Evolutionary conservation across 139 green algal species (phyloP), one percentile per base, ranked within the genome.

Genomic region (Coccomyxa sp.): DNA sequence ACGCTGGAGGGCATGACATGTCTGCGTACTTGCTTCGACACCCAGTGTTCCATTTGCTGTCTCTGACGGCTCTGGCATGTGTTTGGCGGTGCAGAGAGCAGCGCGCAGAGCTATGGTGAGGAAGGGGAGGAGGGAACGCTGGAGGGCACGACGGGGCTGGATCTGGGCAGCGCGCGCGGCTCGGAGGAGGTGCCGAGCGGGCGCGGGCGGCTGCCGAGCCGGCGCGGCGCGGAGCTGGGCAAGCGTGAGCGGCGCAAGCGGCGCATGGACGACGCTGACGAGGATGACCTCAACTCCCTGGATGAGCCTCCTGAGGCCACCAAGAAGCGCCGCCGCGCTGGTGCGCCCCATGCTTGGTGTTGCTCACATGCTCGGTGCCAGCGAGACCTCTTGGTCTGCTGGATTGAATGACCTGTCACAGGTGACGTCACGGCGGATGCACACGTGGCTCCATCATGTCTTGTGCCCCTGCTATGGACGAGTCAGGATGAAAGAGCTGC

Each of bases 191-290:
- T 68, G 71, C 17, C 51, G 60, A 63, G 59, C 60, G 15, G 16
- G 60, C 17, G n/a, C 17, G 27, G n/a, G 59, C 79, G 27, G 38
- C 4, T 18, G 68, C 67, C 45, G 18, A 45, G 60, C 25, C 13
- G 57, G 78, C 57, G 21, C 30, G 75, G 51, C 25, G 75, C 75
- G 27, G 80, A 71, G 67, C 81, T 67, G 67, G 67, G 51, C 58
- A 77, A 74, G 67, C 75, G 32, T 59, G 58, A 30, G 77, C 84
- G 75, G 71, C 71, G 87, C 58, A 79, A 81, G 81, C 85, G 82
- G 28, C 66, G 81, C 21, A 45, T 77, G 67, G 83, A 86, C 9
- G 83, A 82, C 23, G 84, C 57, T 0, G 77, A 81, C 11, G 77
- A 83, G 45, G 67, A 68, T 11, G 51, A 31, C 30, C 30, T 59